These are phyloP conservation scores for Cymbopogon flexuosus DNA, from an alignment of 202 grass and related monocot genomes.

Conservation along the genomic window DNA sequence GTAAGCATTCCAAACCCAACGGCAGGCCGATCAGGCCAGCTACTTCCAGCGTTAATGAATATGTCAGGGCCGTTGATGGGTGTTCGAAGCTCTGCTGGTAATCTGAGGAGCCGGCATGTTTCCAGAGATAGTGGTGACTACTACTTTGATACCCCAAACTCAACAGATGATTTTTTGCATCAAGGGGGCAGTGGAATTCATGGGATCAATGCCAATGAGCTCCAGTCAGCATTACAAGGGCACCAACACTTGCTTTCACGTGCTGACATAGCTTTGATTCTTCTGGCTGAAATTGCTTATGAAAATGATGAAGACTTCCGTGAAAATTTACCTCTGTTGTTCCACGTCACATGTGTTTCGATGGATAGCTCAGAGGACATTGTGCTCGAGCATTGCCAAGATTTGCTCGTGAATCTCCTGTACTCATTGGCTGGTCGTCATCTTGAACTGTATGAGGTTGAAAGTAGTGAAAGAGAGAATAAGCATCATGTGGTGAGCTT, in stretches of 20 bases:
- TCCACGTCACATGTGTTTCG: conserved; percentile 96
- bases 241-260: conserved; percentile 94
- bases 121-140: conserved; percentile 93
- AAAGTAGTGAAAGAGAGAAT: conserved; percentile 83
- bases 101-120: conserved; percentile 87
- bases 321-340: conserved; percentile 89
- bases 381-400: conserved; percentile 93
- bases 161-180: conserved; percentile 80
- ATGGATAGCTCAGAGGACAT: conserved; percentile 99
- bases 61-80: conserved; percentile 92
- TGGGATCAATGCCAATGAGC: conserved; percentile 87
- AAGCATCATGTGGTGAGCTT: conserved; percentile 94
- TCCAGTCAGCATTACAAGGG: conserved; percentile 91
- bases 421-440: conserved; percentile 92
- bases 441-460: conserved; percentile 92
- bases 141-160: conserved; percentile 91
- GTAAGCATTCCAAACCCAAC: conserved; percentile 66
- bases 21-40: conserved; percentile 77
- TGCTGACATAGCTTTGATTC: conserved; percentile 94
- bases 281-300: conserved; percentile 97
- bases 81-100: conserved; percentile 81
- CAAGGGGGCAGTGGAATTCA: conserved; percentile 63
- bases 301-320: conserved; percentile 99
- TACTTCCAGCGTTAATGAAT: conserved; percentile 86
- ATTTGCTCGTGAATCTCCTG: conserved; percentile 93